Evolutionary conservation across 2,329 filamentous ascomycete genomes (phyloP).

Genomic region (Scortechinia acanthostroma): DNA sequence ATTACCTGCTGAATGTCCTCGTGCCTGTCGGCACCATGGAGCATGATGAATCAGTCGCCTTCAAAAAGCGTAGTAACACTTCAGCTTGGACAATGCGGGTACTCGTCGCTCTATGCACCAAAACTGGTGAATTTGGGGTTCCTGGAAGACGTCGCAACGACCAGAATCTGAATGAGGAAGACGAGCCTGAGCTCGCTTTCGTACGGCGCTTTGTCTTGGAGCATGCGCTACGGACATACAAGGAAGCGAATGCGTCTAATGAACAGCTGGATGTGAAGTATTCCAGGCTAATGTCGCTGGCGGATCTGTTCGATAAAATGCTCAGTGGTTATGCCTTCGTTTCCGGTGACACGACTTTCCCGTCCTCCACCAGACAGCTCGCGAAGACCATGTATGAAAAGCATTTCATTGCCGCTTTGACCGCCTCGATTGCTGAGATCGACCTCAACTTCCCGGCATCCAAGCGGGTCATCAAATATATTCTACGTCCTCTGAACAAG

Average conservation of each 20-base stretch:
- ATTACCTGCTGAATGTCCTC: conserved; percentile 83
- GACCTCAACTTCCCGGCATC: conserved; percentile 90
- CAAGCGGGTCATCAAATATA: conserved; percentile 92
- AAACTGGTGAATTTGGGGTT: conserved; percentile 62
- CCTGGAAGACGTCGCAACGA: conserved; percentile 48
- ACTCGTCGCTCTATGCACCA: conserved; percentile 77
- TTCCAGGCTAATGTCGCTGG: conserved; percentile 76
- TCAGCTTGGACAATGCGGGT: conserved; percentile 81
- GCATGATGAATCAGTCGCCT: conserved; percentile 64
- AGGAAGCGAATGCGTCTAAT: conserved; percentile 71
- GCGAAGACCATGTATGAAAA: conserved; percentile 98
- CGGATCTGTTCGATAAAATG: conserved; percentile 89
- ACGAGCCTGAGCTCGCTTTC: conserved; percentile 78
- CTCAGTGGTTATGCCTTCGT: conserved; percentile 72
- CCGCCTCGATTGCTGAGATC: conserved; percentile 86
- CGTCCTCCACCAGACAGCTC: conserved; percentile 37
- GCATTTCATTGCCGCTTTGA: conserved; percentile 82
- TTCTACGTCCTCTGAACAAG: conserved; percentile 79
- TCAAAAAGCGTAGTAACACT: conserved; percentile 80
- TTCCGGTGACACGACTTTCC: conserved; percentile 30
- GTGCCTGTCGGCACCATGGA: conserved; percentile 51
- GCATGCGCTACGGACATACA: conserved; percentile 84
- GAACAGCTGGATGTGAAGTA: conserved; percentile 83
- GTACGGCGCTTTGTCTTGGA: conserved; percentile 93
- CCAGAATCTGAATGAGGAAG: conserved; percentile 60